Percentiles rank a stretch among this genome's conserved stretches.
phyloP scores from a whole-genome alignment of 768 basidiomycete genomes.

The Trametes villosa region DNA sequence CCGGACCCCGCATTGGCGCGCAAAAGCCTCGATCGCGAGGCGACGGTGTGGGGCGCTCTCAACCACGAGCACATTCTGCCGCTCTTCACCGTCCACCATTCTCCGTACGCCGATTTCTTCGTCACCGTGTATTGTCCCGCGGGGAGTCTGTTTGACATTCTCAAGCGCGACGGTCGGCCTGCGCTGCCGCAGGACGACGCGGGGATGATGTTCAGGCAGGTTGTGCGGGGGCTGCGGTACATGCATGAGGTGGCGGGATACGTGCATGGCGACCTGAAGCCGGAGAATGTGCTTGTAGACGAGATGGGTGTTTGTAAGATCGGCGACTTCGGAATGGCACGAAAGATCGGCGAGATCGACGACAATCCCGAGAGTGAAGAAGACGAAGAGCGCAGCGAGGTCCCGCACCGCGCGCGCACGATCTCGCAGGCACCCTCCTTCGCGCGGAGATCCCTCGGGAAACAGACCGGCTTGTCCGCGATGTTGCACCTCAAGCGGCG shows the following conservation, averaged over 20 bases:
- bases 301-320: conserved; percentile 87
- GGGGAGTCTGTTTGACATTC: conserved; percentile 83
- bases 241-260: conserved; percentile 76
- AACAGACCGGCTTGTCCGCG: conserved; percentile 28
- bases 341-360: conserved; percentile 55
- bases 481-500: conserved; percentile 45
- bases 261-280: conserved; percentile 94
- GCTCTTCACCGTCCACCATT: conserved; percentile 67
- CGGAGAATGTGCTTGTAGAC: conserved; percentile 95
- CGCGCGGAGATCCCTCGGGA: conserved; percentile 29
- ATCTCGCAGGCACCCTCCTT: conserved; percentile 17
- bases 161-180: conserved; percentile 69
- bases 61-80: conserved; percentile 88
- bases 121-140: conserved; percentile 85
- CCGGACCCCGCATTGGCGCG: conserved; percentile 50
- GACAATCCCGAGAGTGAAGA: conserved; percentile 40
- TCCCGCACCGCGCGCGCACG: conserved; percentile 7
- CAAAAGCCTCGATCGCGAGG: conserved; percentile 71
- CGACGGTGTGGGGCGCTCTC: conserved; percentile 71
- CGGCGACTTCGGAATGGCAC: conserved; percentile 82
- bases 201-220: conserved; percentile 85
- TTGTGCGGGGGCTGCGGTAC: conserved; percentile 82
- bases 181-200: conserved; percentile 77
- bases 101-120: conserved; percentile 71
- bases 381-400: conserved; percentile 15